phyloP scores from a whole-genome alignment of 179 eudicot species.

The Corrigiola litoralis region DNA sequence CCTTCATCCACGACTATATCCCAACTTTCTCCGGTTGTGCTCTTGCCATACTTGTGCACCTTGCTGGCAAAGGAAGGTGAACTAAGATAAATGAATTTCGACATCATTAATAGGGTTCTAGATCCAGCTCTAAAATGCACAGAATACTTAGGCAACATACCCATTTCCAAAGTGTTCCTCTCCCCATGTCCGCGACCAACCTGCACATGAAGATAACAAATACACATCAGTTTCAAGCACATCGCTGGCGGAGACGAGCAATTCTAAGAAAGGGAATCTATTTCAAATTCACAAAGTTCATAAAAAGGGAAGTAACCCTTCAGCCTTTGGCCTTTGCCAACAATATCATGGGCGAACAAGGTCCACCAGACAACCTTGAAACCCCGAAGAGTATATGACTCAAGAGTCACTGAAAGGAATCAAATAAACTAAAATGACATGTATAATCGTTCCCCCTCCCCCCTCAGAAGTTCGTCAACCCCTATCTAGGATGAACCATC shows the following conservation, averaged over 20 bases:
- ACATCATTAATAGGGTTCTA: too few species aligned
- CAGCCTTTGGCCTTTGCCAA: background rate
- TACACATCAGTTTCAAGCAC: background rate
- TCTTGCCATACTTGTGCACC: conserved; percentile 93
- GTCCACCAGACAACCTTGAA: too few species aligned
- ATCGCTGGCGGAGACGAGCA: background rate
- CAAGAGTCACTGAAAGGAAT: too few species aligned
- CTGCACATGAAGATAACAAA: conserved; percentile 34
- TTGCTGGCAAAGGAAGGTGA: conserved; percentile 44
- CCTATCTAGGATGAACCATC: too few species aligned
- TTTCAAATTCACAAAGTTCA: too few species aligned
- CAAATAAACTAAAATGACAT: too few species aligned
- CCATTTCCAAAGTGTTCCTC: conserved; percentile 98
- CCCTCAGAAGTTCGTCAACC: background rate
- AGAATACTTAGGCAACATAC: conserved; percentile 29
- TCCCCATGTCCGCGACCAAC: conserved; percentile 99
- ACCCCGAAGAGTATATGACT: too few species aligned
- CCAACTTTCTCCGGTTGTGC: conserved; percentile 97
- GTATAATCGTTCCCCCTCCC: too few species aligned
- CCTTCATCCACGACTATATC: conserved; percentile 89
- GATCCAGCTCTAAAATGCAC: background rate
- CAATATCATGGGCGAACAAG: background rate
- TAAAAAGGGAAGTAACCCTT: too few species aligned
- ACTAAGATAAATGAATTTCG: background rate
- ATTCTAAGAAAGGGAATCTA: background rate